Evolutionary conservation across 2,329 filamentous ascomycete genomes (phyloP), one percentile per base, ranked within the genome.

Genomic region (Stagonosporopsis rhizophila): DNA sequence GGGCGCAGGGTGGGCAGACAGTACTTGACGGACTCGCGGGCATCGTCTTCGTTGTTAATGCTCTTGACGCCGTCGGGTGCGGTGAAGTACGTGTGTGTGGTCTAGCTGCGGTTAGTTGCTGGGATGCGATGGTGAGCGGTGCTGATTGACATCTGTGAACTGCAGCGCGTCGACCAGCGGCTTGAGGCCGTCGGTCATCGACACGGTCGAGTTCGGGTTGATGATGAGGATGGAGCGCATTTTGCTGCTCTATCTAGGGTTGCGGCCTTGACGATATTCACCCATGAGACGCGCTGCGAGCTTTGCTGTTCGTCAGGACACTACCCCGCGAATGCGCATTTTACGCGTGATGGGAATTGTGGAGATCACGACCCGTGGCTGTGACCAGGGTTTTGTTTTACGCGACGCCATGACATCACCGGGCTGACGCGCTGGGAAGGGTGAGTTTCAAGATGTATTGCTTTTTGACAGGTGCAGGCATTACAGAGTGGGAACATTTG

Each of bases 41-140:
- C 88, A 71, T 92, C 91, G 12, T 82, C 76, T 62, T 84, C 87
- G 63, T 91, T 84, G 76, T 96, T 88, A 78, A 97, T 96, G 75
- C 89, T 93, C 14, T 84, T 79, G 1, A 92, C 88, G 5, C 89
- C 84, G 0, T 78, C 68, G 0, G 89, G 85, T 3, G 85, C 88
- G 0, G 89, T 92, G 77, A 90, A 91, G 66, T 83, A 85, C 42
- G 79, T 75, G 63, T 90, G 81, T 41, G 64, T 65, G 47, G 79
- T 81, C 78, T 81, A 65, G 61, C 61, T 66, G 62, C 40, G 27
- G 78, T 74, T 55, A 87, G 79, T 44, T 81, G 78, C 42, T 75
- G 69, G 52, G 46, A 28, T 57, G 61, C 8, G 58, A 49, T 34
- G 51, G 61, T 67, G 60, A 66, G 60, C 55, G 65, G 69, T 67